Evolutionary conservation across 495 filamentous ascomycete genomes (phyloP).

Genomic region (Chaetomium cochliodes): DNA sequence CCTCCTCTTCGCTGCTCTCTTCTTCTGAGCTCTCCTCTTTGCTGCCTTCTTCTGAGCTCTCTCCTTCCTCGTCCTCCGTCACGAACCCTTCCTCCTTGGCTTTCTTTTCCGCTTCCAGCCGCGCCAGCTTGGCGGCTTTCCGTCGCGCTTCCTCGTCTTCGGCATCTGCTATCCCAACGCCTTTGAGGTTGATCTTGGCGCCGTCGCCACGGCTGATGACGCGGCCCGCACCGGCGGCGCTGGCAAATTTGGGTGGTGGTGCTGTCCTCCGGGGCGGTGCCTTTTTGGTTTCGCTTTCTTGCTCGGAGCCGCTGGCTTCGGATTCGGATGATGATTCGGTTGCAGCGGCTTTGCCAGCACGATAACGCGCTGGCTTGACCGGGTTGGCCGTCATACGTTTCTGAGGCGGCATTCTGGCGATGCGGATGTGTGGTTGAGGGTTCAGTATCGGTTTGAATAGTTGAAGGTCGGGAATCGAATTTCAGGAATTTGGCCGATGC

Average conservation of each 20-base stretch:
- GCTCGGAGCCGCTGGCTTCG: conserved; percentile 56
- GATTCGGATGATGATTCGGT: conserved; percentile 62
- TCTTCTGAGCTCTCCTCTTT: conserved; percentile 53
- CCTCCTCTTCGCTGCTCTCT: conserved; percentile 60
- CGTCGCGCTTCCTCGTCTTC: conserved; percentile 49
- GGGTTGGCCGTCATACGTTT: conserved; percentile 97
- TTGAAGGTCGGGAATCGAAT: background rate
- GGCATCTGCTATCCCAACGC: conserved; percentile 44
- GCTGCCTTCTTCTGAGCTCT: conserved; percentile 39
- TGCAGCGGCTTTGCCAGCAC: conserved; percentile 76
- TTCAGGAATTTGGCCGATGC: no score
- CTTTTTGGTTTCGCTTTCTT: conserved; percentile 31
- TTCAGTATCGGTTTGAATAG: background rate
- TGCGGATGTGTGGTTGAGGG: background rate
- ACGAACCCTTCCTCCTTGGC: conserved; percentile 74
- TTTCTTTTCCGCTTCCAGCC: conserved; percentile 44
- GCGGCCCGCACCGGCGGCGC: conserved; percentile 47
- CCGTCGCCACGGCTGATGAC: conserved; percentile 61
- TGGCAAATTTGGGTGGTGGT: conserved; percentile 58
- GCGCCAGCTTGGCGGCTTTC: conserved; percentile 42
- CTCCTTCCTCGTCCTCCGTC: conserved; percentile 56
- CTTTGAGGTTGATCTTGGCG: conserved; percentile 65
- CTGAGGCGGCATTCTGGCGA: conserved; percentile 62
- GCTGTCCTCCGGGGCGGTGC: conserved; percentile 44
- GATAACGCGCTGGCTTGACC: conserved; percentile 74